Evolutionary conservation across 2,329 filamentous ascomycete species (phyloP).

Genomic region (Cephalotrichum gorgonifer): DNA sequence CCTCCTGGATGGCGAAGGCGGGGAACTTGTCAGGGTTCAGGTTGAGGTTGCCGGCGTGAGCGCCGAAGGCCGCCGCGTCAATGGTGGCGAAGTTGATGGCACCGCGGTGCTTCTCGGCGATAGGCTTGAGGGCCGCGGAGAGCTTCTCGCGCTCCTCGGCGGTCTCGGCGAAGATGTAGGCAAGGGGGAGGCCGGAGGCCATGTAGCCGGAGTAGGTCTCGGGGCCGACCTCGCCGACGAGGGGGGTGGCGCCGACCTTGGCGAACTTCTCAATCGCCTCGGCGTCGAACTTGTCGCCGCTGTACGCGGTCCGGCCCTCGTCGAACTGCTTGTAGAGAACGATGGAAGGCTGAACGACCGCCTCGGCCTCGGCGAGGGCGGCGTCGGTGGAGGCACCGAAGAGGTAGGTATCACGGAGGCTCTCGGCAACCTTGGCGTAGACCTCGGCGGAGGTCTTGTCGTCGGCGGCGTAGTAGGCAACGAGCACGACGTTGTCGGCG

Average conservation of each 20-base stretch:
- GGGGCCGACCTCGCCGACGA: conserved; percentile 92
- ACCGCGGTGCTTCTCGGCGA: conserved; percentile 89
- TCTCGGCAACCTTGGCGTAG: conserved; percentile 63
- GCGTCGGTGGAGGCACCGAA: conserved; percentile 84
- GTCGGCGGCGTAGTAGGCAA: conserved; percentile 73
- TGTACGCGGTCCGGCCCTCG: conserved; percentile 82
- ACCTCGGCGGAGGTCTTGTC: conserved; percentile 83
- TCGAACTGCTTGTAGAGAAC: conserved; percentile 98
- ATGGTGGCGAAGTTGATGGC: conserved; percentile 97
- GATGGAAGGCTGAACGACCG: conserved; percentile 74
- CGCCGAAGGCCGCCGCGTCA: conserved; percentile 86
- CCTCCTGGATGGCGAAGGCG: conserved; percentile 95
- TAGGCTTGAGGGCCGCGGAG: conserved; percentile 64
- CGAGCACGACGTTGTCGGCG: conserved; percentile 88
- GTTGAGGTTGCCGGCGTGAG: conserved; percentile 94
- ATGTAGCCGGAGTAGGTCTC: conserved; percentile 97
- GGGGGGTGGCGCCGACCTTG: conserved; percentile 74
- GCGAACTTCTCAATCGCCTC: conserved; percentile 75
- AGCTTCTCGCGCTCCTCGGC: conserved; percentile 78
- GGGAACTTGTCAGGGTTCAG: conserved; percentile 93
- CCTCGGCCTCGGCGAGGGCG: conserved; percentile 78
- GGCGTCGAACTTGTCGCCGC: conserved; percentile 63
- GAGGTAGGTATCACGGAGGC: conserved; percentile 80
- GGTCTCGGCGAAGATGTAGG: conserved; percentile 95
- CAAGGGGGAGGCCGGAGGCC: conserved; percentile 80